phyloP scores from a whole-genome alignment of 257 asterid genomes.

The Ballota nigra region DNA sequence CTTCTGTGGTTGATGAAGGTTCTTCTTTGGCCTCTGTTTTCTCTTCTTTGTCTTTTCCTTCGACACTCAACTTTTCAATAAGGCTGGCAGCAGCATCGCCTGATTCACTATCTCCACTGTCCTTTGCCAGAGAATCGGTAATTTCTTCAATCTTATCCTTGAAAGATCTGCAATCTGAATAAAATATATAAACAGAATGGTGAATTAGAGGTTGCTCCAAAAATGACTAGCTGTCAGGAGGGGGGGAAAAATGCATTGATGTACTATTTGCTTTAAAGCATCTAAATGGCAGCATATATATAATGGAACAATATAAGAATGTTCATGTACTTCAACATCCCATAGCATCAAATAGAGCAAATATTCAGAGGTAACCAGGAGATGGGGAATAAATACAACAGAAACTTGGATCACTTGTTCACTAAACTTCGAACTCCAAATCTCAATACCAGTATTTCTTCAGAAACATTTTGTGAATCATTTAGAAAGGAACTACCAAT shows the following conservation, averaged over 20 bases:
- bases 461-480: too few relatives aligned
- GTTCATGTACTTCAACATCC: not conserved
- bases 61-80: constrained; percentile 61
- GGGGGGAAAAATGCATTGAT: not conserved
- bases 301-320: not conserved
- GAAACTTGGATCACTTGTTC: not conserved
- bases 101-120: constrained; percentile 45
- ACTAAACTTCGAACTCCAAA: not conserved
- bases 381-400: not conserved
- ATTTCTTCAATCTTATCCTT: constrained; percentile 69
- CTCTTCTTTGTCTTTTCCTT: constrained; percentile 47
- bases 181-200: not conserved
- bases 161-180: constrained; percentile 73
- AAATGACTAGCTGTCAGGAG: not conserved
- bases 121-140: constrained; percentile 53
- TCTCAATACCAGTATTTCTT: not conserved
- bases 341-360: not conserved
- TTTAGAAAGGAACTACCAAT: not conserved
- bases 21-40: constrained; percentile 44
- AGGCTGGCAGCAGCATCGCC: constrained; percentile 58
- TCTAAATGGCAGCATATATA: too few relatives aligned
- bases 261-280: not conserved
- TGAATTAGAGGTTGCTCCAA: not conserved
- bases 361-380: not conserved
- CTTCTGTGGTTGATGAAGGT: constrained; percentile 31